Conservation (phyloP, 768 basidiomycete species). For the Podaxis rugospora region DNA sequence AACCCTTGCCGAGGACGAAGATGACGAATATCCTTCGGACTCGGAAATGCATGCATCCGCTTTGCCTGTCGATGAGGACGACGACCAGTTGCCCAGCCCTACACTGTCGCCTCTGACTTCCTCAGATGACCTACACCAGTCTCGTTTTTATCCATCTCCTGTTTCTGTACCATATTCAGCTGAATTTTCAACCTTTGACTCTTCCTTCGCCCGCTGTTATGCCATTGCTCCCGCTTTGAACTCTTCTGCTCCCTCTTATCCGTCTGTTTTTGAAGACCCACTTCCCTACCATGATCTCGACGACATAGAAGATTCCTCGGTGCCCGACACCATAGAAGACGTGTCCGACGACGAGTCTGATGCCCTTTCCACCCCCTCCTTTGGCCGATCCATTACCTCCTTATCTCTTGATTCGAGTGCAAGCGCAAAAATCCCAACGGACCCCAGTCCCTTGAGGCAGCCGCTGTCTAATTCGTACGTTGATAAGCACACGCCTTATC, state of each 20-base stretch:
- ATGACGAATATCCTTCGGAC: constrained; percentile 47
- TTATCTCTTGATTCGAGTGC: constrained; percentile 49
- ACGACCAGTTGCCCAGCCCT: constrained; percentile 59
- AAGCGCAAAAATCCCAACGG: constrained; percentile 40
- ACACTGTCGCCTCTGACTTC: constrained; percentile 69
- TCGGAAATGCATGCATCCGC: constrained; percentile 42
- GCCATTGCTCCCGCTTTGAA: constrained; percentile 43
- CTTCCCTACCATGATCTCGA: constrained; percentile 61
- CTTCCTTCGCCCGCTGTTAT: constrained; percentile 37
- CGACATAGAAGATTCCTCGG: constrained; percentile 63
- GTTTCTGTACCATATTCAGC: constrained; percentile 41
- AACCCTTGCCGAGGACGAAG: constrained; percentile 66
- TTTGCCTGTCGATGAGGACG: constrained; percentile 56
- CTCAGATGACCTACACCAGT: constrained; percentile 65
- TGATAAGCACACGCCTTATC: constrained; percentile 54
- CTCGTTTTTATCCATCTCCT: constrained; percentile 39
- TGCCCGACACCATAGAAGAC: constrained; percentile 82
- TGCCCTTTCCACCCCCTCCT: constrained; percentile 55
- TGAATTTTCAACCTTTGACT: constrained; percentile 19
- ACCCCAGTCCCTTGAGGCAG: constrained; percentile 44
- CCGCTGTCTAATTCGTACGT: constrained; percentile 57
- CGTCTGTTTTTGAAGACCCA: constrained; percentile 45
- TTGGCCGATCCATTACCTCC: constrained; percentile 54
- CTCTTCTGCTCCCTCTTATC: constrained; percentile 42
- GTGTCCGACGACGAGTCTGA: constrained; percentile 85